Conservation (phyloP, 2,329 filamentous ascomycete genomes). For the Chaetomium olivaceum region DNA sequence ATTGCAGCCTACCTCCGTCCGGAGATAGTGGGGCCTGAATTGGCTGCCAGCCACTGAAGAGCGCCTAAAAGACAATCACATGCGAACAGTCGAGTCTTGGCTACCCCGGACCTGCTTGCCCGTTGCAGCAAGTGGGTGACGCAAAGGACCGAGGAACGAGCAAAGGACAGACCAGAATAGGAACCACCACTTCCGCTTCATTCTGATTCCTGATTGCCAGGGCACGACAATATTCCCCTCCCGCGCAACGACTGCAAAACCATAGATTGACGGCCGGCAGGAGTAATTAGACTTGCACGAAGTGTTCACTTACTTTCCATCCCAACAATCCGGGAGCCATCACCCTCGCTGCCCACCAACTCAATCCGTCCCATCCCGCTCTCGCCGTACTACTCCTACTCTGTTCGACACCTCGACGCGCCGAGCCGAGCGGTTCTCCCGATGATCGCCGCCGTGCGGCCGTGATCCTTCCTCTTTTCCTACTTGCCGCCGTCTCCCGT, state of each 20-base stretch:
- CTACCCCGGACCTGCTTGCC: slow-evolving; percentile 21
- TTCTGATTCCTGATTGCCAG: neutral
- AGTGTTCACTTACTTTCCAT: neutral
- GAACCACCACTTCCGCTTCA: neutral
- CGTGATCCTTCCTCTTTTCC: slow-evolving; percentile 7
- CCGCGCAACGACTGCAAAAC: neutral
- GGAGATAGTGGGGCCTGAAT: slow-evolving; percentile 3
- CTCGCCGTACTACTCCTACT: neutral
- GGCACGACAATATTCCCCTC: neutral
- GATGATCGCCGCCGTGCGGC: slow-evolving; percentile 20
- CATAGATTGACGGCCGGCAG: neutral
- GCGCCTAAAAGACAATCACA: slow-evolving; percentile 27
- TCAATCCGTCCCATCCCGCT: neutral
- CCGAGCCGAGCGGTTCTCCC: neutral
- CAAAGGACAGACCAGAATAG: neutral
- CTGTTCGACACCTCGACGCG: neutral
- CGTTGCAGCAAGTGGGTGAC: slow-evolving; percentile 33
- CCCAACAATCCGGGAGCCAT: neutral
- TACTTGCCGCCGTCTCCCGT: neutral
- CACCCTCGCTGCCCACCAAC: neutral
- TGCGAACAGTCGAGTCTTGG: slow-evolving; percentile 19
- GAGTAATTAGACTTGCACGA: neutral
- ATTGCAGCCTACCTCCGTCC: neutral
- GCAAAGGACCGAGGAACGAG: slow-evolving; percentile 33
- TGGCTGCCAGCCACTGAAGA: slow-evolving; percentile 12